Percentiles rank a stretch among this genome's conserved stretches.
Conservation (phyloP, 78 protist genomes). For the Cavenderia fasciculata region DNA sequence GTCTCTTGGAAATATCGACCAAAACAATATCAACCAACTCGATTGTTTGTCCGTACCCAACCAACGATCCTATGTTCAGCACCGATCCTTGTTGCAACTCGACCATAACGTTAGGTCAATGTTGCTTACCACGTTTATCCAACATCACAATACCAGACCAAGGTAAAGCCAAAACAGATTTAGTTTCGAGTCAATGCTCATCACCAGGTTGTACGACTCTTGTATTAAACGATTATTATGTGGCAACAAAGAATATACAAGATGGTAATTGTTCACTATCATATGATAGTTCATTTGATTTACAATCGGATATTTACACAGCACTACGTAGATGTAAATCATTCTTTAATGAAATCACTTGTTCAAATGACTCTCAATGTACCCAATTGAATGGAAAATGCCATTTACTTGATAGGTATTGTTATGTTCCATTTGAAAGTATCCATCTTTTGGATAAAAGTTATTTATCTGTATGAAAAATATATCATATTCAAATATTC, state of each 20-base stretch:
- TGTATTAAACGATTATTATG: conserved; percentile 29
- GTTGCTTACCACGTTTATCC: conserved; percentile 58
- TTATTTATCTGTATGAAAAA: too few relatives aligned
- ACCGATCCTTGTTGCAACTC: conserved; percentile 66
- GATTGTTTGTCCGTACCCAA: conserved; percentile 22
- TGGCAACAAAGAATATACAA: background rate
- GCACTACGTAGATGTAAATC: background rate
- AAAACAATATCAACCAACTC: background rate
- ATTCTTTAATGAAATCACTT: background rate
- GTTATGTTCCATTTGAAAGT: too few relatives aligned
- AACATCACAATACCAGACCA: background rate
- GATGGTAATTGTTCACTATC: conserved; percentile 20
- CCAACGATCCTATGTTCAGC: background rate
- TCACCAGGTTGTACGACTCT: conserved; percentile 21
- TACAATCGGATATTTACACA: background rate
- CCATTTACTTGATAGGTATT: too few relatives aligned
- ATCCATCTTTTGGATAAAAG: too few relatives aligned
- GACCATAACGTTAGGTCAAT: background rate
- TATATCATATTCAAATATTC: too few relatives aligned
- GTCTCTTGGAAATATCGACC: background rate
- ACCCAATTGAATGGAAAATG: too few relatives aligned
- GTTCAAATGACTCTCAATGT: background rate
- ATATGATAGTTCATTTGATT: background rate
- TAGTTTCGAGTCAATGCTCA: conserved; percentile 9
- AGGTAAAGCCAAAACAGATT: too few relatives aligned